Percentiles rank a stretch among this genome's conserved stretches.
Conservation (phyloP, 2,329 filamentous ascomycete genomes). For the Paracoccidioides brasiliensis region DNA sequence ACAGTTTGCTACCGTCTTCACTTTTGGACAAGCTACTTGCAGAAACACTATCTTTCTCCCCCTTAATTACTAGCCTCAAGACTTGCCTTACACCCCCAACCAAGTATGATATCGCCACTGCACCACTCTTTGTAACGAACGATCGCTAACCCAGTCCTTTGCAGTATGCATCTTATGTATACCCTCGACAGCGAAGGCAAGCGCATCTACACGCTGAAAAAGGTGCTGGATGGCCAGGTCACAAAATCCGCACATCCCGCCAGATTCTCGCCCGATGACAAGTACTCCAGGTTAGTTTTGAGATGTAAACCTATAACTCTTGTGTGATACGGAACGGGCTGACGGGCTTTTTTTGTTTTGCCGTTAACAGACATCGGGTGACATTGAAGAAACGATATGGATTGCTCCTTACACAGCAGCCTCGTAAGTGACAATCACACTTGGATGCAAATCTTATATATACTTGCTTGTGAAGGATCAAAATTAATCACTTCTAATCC, state of each 20-base stretch:
- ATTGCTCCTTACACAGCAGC: slow-evolving; percentile 69
- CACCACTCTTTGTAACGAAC: background rate
- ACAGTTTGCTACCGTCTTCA: background rate
- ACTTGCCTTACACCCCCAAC: background rate
- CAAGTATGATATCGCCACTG: background rate
- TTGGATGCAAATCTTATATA: background rate
- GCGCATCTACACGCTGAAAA: slow-evolving; percentile 90
- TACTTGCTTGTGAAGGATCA: background rate
- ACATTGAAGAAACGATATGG: slow-evolving; percentile 90
- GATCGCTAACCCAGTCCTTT: background rate
- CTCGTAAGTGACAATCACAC: slow-evolving; percentile 28
- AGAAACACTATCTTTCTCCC: background rate
- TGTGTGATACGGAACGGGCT: background rate
- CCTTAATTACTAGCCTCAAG: background rate
- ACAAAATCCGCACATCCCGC: slow-evolving; percentile 95
- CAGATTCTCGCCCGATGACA: slow-evolving; percentile 94
- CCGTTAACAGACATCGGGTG: slow-evolving; percentile 59
- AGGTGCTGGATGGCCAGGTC: slow-evolving; percentile 66
- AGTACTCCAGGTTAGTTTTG: slow-evolving; percentile 61
- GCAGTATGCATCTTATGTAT: slow-evolving; percentile 66
- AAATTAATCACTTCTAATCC: slow-evolving; percentile 6
- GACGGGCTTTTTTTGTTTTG: background rate
- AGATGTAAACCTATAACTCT: background rate
- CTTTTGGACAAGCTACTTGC: background rate
- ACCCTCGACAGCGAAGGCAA: slow-evolving; percentile 70